These are phyloP conservation scores for Amphibolis antarctica DNA, from an alignment of 106 monocot species.

Conservation along the genomic window DNA sequence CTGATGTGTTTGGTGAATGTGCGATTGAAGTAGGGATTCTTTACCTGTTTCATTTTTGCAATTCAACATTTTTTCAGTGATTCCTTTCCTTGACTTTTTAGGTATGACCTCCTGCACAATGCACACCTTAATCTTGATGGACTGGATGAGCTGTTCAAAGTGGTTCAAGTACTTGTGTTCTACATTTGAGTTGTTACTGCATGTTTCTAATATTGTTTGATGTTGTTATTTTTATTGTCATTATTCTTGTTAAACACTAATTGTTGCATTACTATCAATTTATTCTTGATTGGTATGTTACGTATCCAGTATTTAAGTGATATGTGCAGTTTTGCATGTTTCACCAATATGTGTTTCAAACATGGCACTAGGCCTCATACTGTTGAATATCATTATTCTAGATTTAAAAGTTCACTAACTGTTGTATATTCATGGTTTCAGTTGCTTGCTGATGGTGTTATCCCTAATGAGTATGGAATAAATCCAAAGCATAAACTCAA, in stretches of 20 bases:
- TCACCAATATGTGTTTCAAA: neutral
- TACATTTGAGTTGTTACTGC: neutral
- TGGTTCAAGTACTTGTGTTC: constrained; percentile 46
- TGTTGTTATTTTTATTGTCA: neutral
- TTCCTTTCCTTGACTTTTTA: neutral
- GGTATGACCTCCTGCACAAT: constrained; percentile 96
- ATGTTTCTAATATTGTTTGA: neutral
- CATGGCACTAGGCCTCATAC: neutral
- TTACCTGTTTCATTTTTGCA: neutral
- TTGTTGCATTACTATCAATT: no score
- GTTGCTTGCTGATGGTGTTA: constrained; percentile 97
- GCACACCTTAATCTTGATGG: constrained; percentile 99
- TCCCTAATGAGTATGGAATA: constrained; percentile 97
- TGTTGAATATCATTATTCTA: neutral
- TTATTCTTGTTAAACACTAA: no score
- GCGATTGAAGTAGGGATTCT: neutral
- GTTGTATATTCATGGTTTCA: constrained; percentile 15
- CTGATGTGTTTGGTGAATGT: no score
- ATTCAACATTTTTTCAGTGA: neutral
- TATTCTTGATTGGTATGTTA: no score
- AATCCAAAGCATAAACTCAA: constrained; percentile 93
- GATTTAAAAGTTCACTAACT: neutral
- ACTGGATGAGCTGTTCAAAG: constrained; percentile 80
- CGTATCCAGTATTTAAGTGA: no score
- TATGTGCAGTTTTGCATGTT: no score